These are phyloP conservation scores for Trichaptum fuscoviolaceum DNA, from an alignment of 768 basidiomycete genomes.

Conservation along the genomic window DNA sequence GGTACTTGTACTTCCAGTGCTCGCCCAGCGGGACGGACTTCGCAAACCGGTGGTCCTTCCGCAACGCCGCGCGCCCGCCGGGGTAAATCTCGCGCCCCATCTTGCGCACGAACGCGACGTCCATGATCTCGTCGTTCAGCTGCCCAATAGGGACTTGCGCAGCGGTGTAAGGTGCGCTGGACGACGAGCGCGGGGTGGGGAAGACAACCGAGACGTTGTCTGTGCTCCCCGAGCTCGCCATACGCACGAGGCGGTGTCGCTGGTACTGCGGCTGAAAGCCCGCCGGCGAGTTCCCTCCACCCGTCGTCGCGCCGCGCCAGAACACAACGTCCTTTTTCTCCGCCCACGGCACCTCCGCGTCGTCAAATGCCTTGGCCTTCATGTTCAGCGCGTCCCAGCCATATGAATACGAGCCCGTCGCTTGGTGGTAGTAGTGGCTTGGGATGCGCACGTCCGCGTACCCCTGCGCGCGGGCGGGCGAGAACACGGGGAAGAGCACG, in stretches of 20 bases:
- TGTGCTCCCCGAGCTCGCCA: constrained; percentile 53
- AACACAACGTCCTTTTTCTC: constrained; percentile 80
- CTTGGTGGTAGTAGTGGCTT: constrained; percentile 92
- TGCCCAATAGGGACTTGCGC: constrained; percentile 50
- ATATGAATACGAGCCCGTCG: constrained; percentile 78
- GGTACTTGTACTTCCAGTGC: constrained; percentile 91
- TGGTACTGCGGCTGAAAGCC: constrained; percentile 83
- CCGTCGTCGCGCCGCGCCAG: constrained; percentile 96
- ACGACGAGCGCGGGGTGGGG: constrained; percentile 19
- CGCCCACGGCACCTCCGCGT: constrained; percentile 86
- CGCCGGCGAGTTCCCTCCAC: constrained; percentile 82
- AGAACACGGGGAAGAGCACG: constrained; percentile 89
- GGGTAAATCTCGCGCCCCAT: constrained; percentile 67
- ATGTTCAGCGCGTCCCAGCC: constrained; percentile 80
- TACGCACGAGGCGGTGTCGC: constrained; percentile 80
- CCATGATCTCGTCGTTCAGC: constrained; percentile 81
- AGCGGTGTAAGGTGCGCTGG: constrained; percentile 48
- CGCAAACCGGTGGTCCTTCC: constrained; percentile 59
- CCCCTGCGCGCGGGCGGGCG: constrained; percentile 80
- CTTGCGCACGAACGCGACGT: constrained; percentile 78
- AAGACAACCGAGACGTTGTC: constrained; percentile 13
- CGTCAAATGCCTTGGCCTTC: constrained; percentile 70
- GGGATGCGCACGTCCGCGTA: constrained; percentile 91
- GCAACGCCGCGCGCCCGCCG: constrained; percentile 65
- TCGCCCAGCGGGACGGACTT: constrained; percentile 76